Base-by-base conservation (phyloP, 441 rosid species). In the Brassica balearica region DNA sequence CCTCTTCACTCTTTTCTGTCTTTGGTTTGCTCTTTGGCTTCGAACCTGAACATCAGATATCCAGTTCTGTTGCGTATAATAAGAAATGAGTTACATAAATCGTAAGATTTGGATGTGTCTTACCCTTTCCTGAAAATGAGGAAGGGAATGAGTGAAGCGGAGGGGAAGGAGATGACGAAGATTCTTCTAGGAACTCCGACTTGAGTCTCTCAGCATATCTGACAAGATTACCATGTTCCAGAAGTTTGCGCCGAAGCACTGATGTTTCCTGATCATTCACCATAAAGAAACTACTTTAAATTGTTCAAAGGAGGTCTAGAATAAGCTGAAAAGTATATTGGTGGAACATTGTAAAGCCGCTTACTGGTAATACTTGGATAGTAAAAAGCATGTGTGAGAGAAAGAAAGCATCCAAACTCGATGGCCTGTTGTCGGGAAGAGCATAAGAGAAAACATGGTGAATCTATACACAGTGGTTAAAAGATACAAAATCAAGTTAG, bases 361-460 rank as follows among this genome's bases (percentile, higher is more conserved):
- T 94, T 76, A 92, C 98, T 12, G 98, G 96, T 78, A 94, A 81
- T 14, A 87, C 98, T 65, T 94, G 86, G 76, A 96, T 85, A 19
- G 83, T 83, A 78, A 92, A 86, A 74, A 92, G 89, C 0, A 88
- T 87, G 82, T 96, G 97, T 20, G 84, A 90, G 38, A 90, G 86
- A 73, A 94, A 82, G 76, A 76, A 22, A 12, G 97, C 94, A 86
- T 94, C 99, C 88, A 96, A 82, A 84, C 96, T 89, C 56, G 98
- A 88, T 59, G 97, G 97, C 84, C 99, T 53, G 58, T 53, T 92
- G 83, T 83, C 0, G 27, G n/a, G 19, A 65, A 46, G 15, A 48
- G 61, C 48, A 71, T 11, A 34, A 59, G 32, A 61, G 5, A 48
- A 78, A 60, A 73, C 38, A 74, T 51, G 29, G 59, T 53, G 67